Evolutionary conservation across 176 grass and related monocot species (phyloP).

Genomic region (Triticum timopheevii): DNA sequence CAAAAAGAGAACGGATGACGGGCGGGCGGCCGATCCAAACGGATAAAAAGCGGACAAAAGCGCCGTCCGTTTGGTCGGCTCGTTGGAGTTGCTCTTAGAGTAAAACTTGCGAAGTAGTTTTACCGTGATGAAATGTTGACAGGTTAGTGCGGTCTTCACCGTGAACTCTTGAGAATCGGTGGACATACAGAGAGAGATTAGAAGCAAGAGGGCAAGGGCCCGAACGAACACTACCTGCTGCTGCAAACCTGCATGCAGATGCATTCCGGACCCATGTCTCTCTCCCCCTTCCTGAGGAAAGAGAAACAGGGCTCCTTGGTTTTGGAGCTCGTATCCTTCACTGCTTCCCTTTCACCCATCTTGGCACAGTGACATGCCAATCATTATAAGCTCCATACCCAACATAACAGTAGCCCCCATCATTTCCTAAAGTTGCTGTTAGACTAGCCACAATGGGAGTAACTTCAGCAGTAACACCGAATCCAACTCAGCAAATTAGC

Average conservation of each 20-base stretch:
- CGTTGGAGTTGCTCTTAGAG: too few species aligned
- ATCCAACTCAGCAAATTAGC: too few species aligned
- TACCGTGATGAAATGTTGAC: background rate
- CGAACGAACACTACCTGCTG: slow-evolving; percentile 28
- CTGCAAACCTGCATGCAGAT: slow-evolving; percentile 20
- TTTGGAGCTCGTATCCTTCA: slow-evolving; percentile 43
- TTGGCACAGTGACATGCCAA: slow-evolving; percentile 45
- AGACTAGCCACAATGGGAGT: too few species aligned
- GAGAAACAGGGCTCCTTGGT: slow-evolving; percentile 29
- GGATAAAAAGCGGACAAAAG: too few species aligned
- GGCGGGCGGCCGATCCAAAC: too few species aligned
- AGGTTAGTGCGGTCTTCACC: background rate
- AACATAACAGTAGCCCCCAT: slow-evolving; percentile 23
- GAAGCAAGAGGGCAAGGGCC: background rate
- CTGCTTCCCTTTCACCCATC: slow-evolving; percentile 42
- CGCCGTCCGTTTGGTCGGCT: too few species aligned
- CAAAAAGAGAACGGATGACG: too few species aligned
- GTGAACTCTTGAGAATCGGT: background rate
- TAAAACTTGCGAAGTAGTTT: background rate
- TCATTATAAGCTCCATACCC: slow-evolving; percentile 44
- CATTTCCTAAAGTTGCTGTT: slow-evolving; percentile 14
- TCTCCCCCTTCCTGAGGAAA: slow-evolving; percentile 29
- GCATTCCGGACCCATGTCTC: slow-evolving; percentile 16
- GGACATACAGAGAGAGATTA: slow-evolving; percentile 14
- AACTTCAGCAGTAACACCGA: too few species aligned